phyloP scores from a whole-genome alignment of 140 eudicot species.

The Bidens hawaiensis region DNA sequence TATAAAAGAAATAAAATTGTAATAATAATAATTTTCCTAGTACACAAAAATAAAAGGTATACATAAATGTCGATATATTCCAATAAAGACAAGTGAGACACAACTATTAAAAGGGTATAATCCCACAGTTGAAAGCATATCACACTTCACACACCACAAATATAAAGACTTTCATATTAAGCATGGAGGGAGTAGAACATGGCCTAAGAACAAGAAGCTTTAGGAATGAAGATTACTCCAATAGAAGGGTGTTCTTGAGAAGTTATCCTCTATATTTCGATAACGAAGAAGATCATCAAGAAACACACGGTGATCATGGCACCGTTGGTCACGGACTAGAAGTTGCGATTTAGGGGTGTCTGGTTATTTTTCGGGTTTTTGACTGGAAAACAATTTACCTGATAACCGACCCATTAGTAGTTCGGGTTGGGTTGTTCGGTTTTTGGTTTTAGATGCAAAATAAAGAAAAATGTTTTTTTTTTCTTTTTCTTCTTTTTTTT shows the following conservation, averaged over 20 bases:
- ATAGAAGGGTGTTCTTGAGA: slow-evolving; percentile 63
- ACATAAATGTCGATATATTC: not conserved
- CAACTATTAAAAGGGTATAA: slow-evolving; percentile 32
- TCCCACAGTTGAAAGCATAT: slow-evolving; percentile 19
- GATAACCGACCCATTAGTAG: too few species aligned
- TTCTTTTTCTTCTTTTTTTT: too few species aligned
- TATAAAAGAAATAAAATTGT: not conserved
- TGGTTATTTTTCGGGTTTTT: too few species aligned
- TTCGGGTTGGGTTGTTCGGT: too few species aligned
- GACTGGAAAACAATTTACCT: too few species aligned
- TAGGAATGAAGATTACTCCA: slow-evolving; percentile 63
- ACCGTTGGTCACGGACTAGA: not conserved
- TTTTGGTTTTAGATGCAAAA: too few species aligned
- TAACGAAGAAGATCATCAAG: slow-evolving; percentile 19
- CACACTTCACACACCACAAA: slow-evolving; percentile 16
- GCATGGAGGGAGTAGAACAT: slow-evolving; percentile 34
- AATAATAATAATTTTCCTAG: not conserved
- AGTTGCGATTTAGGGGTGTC: too few species aligned
- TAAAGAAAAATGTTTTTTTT: too few species aligned
- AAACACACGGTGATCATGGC: not conserved
- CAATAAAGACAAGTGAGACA: slow-evolving; percentile 18
- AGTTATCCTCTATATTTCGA: slow-evolving; percentile 73
- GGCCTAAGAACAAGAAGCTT: slow-evolving; percentile 63
- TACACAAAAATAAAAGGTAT: not conserved
- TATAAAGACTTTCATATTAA: slow-evolving; percentile 1